Percentiles rank a stretch among this genome's conserved stretches.
Evolutionary conservation across 2,329 filamentous ascomycete genomes (phyloP).

Genomic region (Aureobasidium sp.): DNA sequence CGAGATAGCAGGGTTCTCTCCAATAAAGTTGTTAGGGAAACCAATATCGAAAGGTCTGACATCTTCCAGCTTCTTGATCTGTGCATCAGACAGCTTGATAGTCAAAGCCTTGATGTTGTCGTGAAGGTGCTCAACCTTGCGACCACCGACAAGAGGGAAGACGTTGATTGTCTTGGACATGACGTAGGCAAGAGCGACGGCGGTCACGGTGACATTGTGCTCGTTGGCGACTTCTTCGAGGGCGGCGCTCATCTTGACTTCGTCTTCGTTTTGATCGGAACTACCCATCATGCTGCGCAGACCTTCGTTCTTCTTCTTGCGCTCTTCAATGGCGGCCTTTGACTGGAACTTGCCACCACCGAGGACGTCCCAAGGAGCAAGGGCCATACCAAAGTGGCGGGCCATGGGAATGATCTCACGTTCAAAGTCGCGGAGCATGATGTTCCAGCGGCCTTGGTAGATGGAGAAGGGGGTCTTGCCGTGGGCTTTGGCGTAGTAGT

Average conservation of each 20-base stretch:
- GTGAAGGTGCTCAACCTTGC: slow-evolving; percentile 63
- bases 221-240: slow-evolving; percentile 54
- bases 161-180: slow-evolving; percentile 49
- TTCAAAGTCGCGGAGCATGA: slow-evolving; percentile 34
- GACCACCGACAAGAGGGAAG: slow-evolving; percentile 66
- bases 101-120: slow-evolving; percentile 59
- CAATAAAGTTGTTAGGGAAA: slow-evolving; percentile 52
- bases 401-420: slow-evolving; percentile 37
- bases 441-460: slow-evolving; percentile 35
- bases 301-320: slow-evolving; percentile 25
- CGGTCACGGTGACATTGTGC: slow-evolving; percentile 53
- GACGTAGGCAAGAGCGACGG: slow-evolving; percentile 45
- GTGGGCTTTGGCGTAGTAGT: slow-evolving; percentile 32
- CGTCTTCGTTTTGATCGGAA: slow-evolving; percentile 40
- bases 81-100: slow-evolving; percentile 49
- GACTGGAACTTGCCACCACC: slow-evolving; percentile 47
- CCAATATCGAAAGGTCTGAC: slow-evolving; percentile 53
- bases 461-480: slow-evolving; percentile 33
- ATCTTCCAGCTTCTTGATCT: slow-evolving; percentile 57
- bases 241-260: slow-evolving; percentile 47
- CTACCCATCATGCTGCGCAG: slow-evolving; percentile 27
- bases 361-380: slow-evolving; percentile 43
- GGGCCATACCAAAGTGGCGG: slow-evolving; percentile 32
- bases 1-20: slow-evolving; percentile 23
- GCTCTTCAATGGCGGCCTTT: slow-evolving; percentile 25